phyloP scores from a whole-genome alignment of 768 basidiomycete species.

The Lentinus tigrinus region DNA sequence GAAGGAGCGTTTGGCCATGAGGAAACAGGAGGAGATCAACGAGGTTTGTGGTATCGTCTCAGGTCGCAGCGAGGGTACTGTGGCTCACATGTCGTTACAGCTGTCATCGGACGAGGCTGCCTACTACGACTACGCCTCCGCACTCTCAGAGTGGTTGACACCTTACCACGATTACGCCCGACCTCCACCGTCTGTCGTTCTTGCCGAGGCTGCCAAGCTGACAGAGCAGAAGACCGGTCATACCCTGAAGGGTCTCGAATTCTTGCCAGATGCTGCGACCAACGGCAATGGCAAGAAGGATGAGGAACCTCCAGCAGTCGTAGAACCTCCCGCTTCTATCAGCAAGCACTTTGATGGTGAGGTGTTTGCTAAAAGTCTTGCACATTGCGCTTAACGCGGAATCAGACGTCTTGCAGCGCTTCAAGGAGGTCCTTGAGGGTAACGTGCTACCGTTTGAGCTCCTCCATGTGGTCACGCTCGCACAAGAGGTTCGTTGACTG shows the following conservation, averaged over 20 bases:
- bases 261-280: conserved; percentile 34
- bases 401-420: conserved; percentile 55
- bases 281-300: conserved; percentile 64
- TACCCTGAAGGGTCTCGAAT: conserved; percentile 62
- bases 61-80: not conserved
- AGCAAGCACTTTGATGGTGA: conserved; percentile 62
- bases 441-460: conserved; percentile 47
- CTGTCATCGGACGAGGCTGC: conserved; percentile 62
- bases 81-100: conserved; percentile 35
- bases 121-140: conserved; percentile 58
- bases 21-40: conserved; percentile 48
- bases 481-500: conserved; percentile 59
- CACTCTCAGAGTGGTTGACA: conserved; percentile 72
- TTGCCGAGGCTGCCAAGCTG: conserved; percentile 74
- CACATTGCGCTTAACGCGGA: not conserved
- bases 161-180: conserved; percentile 74
- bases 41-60: conserved; percentile 42
- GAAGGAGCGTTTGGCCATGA: conserved; percentile 54
- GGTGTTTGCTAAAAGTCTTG: conserved; percentile 14
- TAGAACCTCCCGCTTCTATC: conserved; percentile 57
- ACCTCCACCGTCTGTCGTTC: conserved; percentile 64
- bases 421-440: conserved; percentile 42
- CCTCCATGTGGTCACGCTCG: conserved; percentile 72
- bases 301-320: conserved; percentile 66
- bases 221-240: conserved; percentile 69